Evolutionary conservation across 192 early-diverging fungal species (phyloP), one percentile per base, ranked within the genome.

Genomic region (Thoreauomyces humboldtii): DNA sequence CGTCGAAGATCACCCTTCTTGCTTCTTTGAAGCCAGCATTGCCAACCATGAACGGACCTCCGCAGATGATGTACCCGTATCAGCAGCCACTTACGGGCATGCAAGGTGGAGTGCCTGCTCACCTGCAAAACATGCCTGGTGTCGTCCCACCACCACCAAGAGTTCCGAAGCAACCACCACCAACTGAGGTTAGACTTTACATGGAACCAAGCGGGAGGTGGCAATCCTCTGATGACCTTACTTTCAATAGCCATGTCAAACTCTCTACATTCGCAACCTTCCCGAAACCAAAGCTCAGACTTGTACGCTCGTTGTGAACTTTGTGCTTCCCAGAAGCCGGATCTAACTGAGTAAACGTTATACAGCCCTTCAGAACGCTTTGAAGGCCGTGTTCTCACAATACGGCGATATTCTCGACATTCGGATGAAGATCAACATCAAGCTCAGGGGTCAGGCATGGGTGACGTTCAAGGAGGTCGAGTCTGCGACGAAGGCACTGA

Each of bases 361-460:
- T 56, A 0, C 77, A 92, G 89, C 77, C 0, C 58, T 98, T 50
- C 86, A 84, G 50, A 81, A 77, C n/a, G 81, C 87, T 0, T 77
- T 99, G 56, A 77, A 76, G 27, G 81, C 87, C 21, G 68, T 96
- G 41, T 99, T 96, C 59, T 84, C 87, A 44, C 81, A 85, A 24
- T 95, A 88, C 63, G 96, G 96, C 27, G 72, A 89, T 35, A 81
- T 99, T 11, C 55, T 94, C 0, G 89, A 96, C 46, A 85, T 96
- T 11, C 77, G 86, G 15, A 88, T 87, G 7, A 92, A 91, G 56
- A 65, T 72, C 60, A 88, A 90, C 75, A 81, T 96, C 58, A 78
- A 84, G 54, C 87, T 92, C 82, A 84, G 92, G 58, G 96, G 96
- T 17, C 96, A 99, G 69, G 96, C 95, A 0, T 99, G 95, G 76